These are phyloP conservation scores for Epichloe baconii DNA, from an alignment of 2,329 filamentous ascomycete genomes.

Conservation along the genomic window DNA sequence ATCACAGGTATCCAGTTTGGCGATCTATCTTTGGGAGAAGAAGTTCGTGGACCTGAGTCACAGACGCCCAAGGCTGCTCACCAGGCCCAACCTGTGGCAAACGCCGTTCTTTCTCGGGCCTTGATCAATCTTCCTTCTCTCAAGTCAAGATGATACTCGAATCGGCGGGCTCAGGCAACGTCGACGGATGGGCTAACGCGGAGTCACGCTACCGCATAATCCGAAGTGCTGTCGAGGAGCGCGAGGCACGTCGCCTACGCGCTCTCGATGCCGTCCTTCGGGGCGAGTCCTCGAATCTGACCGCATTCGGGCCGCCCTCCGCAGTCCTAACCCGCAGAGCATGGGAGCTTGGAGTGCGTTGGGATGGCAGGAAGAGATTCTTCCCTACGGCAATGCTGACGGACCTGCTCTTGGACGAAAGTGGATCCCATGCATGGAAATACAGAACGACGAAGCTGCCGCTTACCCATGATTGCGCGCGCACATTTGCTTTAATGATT, in stretches of 20 bases:
- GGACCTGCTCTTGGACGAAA: slow-evolving; percentile 29
- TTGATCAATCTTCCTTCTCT: slow-evolving; percentile 55
- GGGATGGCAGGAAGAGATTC: slow-evolving; percentile 35
- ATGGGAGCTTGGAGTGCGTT: slow-evolving; percentile 32
- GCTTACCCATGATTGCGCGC: slow-evolving; percentile 18
- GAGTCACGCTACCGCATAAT: slow-evolving; percentile 36
- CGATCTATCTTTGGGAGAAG: slow-evolving; percentile 37
- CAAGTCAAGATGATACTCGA: slow-evolving; percentile 54
- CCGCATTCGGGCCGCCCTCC: slow-evolving; percentile 23
- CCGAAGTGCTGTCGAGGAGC: slow-evolving; percentile 38
- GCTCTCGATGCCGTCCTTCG: slow-evolving; percentile 29
- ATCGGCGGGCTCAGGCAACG: slow-evolving; percentile 37
- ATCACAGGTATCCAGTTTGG: slow-evolving; percentile 58
- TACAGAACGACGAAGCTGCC: slow-evolving; percentile 11
- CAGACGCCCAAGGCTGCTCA: slow-evolving; percentile 18
- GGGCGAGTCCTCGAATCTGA: slow-evolving; percentile 21
- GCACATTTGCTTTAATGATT: background rate
- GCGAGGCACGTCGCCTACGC: slow-evolving; percentile 41
- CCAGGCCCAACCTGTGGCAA: slow-evolving; percentile 20
- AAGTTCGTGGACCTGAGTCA: slow-evolving; percentile 13
- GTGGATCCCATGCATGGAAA: slow-evolving; percentile 27
- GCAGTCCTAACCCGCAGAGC: slow-evolving; percentile 24
- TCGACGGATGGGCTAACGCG: slow-evolving; percentile 35
- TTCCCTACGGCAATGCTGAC: slow-evolving; percentile 24
- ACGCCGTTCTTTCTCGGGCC: slow-evolving; percentile 47